Conservation (phyloP, 2,329 filamentous ascomycete genomes). For the Fusarium coicis region DNA sequence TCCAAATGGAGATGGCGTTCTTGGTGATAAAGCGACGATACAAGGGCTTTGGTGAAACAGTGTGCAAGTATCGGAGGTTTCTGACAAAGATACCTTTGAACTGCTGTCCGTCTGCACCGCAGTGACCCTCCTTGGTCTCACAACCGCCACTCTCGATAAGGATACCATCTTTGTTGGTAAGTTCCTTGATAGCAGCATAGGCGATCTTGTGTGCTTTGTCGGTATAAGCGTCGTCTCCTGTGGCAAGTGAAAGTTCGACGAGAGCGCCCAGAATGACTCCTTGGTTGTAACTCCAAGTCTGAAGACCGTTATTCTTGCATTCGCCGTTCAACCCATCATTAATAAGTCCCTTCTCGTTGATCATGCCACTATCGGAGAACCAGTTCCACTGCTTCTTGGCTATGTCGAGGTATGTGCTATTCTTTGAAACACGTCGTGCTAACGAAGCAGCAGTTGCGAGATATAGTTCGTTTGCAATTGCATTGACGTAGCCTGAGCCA, state of each 20-base stretch:
- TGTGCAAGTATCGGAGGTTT: constrained; percentile 69
- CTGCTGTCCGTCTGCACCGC: constrained; percentile 64
- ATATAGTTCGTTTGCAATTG: constrained; percentile 69
- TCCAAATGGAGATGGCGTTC: constrained; percentile 76
- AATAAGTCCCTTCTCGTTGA: constrained; percentile 61
- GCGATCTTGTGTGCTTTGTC: constrained; percentile 60
- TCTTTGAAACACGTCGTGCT: constrained; percentile 58
- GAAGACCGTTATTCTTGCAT: constrained; percentile 63
- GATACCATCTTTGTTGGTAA: constrained; percentile 59
- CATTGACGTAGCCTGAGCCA: constrained; percentile 57
- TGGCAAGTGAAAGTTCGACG: constrained; percentile 61
- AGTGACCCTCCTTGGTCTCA: constrained; percentile 50
- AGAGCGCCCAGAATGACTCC: constrained; percentile 67
- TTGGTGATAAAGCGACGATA: constrained; percentile 66
- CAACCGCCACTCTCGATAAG: constrained; percentile 54
- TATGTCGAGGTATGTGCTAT: constrained; percentile 57
- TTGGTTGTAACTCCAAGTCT: constrained; percentile 68
- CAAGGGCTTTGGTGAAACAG: constrained; percentile 57
- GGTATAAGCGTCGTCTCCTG: constrained; percentile 55
- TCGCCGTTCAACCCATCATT: constrained; percentile 62
- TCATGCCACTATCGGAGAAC: constrained; percentile 63
- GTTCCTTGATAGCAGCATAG: constrained; percentile 59
- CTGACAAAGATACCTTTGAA: constrained; percentile 80
- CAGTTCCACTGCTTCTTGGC: constrained; percentile 64
- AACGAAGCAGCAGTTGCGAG: constrained; percentile 64